Base-by-base conservation (phyloP, 1,284 basidiomycete genomes). In the Ganoderma resinaceum region DNA sequence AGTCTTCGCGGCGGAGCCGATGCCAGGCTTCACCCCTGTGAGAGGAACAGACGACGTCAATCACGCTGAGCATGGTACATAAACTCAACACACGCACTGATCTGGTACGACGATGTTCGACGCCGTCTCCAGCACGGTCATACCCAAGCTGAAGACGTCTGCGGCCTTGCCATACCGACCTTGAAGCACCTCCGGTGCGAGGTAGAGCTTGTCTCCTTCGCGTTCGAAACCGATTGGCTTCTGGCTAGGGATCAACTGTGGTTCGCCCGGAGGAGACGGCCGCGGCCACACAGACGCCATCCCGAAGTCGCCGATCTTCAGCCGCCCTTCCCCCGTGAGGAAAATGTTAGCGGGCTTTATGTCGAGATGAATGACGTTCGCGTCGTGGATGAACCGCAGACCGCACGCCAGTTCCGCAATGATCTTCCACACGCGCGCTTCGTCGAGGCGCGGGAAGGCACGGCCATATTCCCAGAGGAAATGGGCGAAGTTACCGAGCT, bases 221-320 rank as follows among this genome's bases (percentile, higher is more conserved):
- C 97, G 87, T 81, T 98, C 96, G 76, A 96, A 96, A 53, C 88
- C 89, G 68, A 86, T 86, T 23, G 82, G 53, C 53, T 81, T 73
- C 80, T 70, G 79, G 66, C 76, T 78, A 69, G 75, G 72, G 33
- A 72, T 72, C 40, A 72, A 53, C 52, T 63, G 70, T 69, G 79
- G 61, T 68, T 80, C 76, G 58, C 78, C 80, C 14, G 78, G 74
- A 12, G 76, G 77, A 35, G 71, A 71, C 2, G 81, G 83, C 57
- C 95, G 85, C 2, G 95, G 95, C 91, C 93, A 95, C 62, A 94
- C 76, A 2, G 94, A 92, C 7, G 96, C 96, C 87, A 98, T 93
- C n/a, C 98, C 98, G 85, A 99, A 99, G 81, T 99, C 98, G 18
- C 96, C 96, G 78, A 99, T 97, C 85, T 97, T 98, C 82, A 99